Base-by-base conservation (phyloP, 768 basidiomycete species). In the Mycena chlorophos region DNA sequence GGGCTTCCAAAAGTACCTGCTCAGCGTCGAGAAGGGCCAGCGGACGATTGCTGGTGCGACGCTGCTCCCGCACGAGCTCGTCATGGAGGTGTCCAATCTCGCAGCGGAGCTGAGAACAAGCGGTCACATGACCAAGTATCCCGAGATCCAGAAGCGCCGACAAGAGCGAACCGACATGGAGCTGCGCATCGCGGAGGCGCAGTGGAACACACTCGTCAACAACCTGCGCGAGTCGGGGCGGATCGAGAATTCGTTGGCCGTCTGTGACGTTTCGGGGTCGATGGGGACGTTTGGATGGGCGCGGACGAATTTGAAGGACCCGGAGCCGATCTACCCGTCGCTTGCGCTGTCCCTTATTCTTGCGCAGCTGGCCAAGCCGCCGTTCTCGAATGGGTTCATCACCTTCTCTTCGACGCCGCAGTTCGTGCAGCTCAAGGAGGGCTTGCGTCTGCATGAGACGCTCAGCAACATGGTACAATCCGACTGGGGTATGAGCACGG, bases 241-340 rank as follows among this genome's bases (percentile, higher is more conserved):
- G n/a, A 62, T 91, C 34, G 80, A 85, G 1, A 87, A 84, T 57
- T 75, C 79, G 10, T 64, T 91, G 23, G 88, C 88, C 0, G 63
- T 89, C 25, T 89, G 86, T 67, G 89, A 90, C 63, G 87, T 89
- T 17, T 88, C 86, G 0, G 87, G 85, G 0, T 87, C 85, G 8
- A 90, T 89, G 89, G 86, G 84, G 1, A 22, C 13, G 13, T 23
- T 78, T 3, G 1, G 23, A 6, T 22, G 22, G 34, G 12, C 14
- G 1, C 3, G 20, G 0, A 28, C 39, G 6, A 48, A 52, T 19
- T 29, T 42, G 26, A 54, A 51, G 1, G 1, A 61, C 19, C 60
- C 71, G 20, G 2, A 56, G 2, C 88, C 88, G 0, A 86, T 90
- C 52, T 71, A 77, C 30, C 84, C 85, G 5, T 79, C 87, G 2